A percentile compares a stretch with the other conserved stretches of the same genome.
These are phyloP conservation scores for Amauroascus niger DNA, from an alignment of 2,329 filamentous ascomycete genomes.

Conservation along the genomic window DNA sequence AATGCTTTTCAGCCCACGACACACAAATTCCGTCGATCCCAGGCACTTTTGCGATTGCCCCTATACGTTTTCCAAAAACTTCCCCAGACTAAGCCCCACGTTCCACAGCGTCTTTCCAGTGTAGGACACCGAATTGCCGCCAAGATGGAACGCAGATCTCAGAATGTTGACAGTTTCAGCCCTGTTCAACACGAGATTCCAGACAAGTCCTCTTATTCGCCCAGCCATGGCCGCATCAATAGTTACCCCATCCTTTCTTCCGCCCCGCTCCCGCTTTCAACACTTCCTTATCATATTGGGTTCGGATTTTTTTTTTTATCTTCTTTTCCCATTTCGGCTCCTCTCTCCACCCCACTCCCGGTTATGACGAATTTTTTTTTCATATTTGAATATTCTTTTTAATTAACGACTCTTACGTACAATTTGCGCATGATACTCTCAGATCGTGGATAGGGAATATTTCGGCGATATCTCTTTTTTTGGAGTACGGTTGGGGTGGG, in stretches of 20 bases:
- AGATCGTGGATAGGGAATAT: neutral
- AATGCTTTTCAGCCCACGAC: too few relatives aligned
- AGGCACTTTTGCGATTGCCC: neutral
- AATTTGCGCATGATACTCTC: neutral
- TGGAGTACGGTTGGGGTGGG: neutral
- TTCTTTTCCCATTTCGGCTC: neutral
- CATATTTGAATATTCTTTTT: neutral
- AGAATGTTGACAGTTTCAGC: neutral
- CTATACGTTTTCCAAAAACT: too few relatives aligned
- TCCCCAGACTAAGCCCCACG: neutral
- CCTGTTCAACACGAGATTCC: neutral
- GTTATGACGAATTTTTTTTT: conserved; percentile 2
- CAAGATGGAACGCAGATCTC: neutral
- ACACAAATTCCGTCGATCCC: neutral
- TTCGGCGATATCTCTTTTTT: neutral
- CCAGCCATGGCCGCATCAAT: neutral
- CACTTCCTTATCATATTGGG: neutral
- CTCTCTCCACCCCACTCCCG: conserved; percentile 3
- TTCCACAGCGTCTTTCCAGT: neutral
- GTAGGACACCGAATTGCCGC: neutral
- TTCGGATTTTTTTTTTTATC: neutral
- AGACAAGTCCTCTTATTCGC: neutral
- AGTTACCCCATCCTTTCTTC: neutral
- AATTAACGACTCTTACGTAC: conserved; percentile 4
- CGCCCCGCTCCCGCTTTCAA: neutral